phyloP scores from a whole-genome alignment of 345 rosid species.

The Orychophragmus violaceus region DNA sequence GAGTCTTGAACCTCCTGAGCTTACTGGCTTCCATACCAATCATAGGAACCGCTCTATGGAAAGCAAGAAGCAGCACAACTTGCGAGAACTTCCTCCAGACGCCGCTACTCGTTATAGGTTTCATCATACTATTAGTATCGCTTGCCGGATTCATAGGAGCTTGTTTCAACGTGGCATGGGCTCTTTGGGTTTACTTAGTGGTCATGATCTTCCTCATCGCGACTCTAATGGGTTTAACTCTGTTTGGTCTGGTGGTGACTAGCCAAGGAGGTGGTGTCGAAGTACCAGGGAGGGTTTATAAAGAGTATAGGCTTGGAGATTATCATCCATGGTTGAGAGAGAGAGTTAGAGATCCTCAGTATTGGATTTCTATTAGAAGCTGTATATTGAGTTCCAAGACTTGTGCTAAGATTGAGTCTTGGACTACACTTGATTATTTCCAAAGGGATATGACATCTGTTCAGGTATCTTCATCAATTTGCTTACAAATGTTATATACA shows the following conservation, averaged over 20 bases:
- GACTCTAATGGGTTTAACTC: constrained; percentile 58
- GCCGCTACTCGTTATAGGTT: constrained; percentile 74
- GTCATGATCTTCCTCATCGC: constrained; percentile 76
- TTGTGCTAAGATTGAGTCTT: constrained; percentile 52
- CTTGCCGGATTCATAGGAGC: constrained; percentile 92
- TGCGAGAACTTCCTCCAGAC: constrained; percentile 86
- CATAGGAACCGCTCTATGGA: constrained; percentile 82
- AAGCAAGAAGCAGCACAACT: constrained; percentile 77
- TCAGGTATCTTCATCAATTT: no score
- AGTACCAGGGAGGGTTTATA: constrained; percentile 62
- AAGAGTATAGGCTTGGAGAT: constrained; percentile 63
- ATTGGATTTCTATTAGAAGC: constrained; percentile 67
- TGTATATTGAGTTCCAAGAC: constrained; percentile 71
- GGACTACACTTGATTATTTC: constrained; percentile 86
- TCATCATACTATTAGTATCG: constrained; percentile 66
- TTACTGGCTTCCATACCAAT: constrained; percentile 85
- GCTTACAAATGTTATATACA: no score
- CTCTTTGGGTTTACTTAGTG: constrained; percentile 91
- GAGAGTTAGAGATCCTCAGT: constrained; percentile 49
- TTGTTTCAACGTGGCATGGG: constrained; percentile 79
- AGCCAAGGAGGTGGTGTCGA: constrained; percentile 70
- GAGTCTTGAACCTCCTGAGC: constrained; percentile 75
- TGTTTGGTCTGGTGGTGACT: constrained; percentile 77
- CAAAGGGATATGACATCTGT: constrained; percentile 58
- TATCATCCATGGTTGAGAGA: constrained; percentile 82